Base-by-base conservation (phyloP, 305 asterid genomes). In the Solanum hybrid region DNA sequence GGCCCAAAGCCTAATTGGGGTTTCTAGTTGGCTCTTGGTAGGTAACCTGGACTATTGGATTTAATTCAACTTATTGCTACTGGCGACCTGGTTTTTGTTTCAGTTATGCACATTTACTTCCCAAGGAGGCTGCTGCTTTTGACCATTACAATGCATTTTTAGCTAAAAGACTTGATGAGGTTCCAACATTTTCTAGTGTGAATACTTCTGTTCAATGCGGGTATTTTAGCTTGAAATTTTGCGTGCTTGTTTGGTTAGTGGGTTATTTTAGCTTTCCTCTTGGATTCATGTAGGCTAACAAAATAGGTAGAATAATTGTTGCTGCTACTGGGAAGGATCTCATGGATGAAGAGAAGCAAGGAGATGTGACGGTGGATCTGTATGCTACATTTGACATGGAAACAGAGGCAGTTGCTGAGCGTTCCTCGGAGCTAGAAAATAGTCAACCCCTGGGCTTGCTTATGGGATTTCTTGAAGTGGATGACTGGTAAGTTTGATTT, bases 311-410 rank as follows among this genome's bases (percentile, higher is more conserved):
- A 93, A 96, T 97, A 89, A 97, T 96, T 94, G 98, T 97, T 91
- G 99, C 99, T 93, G 99, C 99, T 89, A 97, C 97, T 88, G 99
- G 99, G 73, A 97, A 97, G 94, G 99, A 97, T 94, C 99, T 97
- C 91, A 97, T 97, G 99, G 99, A 97, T 90, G 99, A 96, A 35
- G 99, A 97, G 90, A 96, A 97, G 93, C 98, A 91, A 94, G 98
- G 99, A 89, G 99, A 97, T 89, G 98, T 97, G 79, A 95, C 98
- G 12, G 99, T 97, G 76, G 99, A 96, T 92, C 98, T 97, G 87
- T 97, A 94, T 94, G 88, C 98, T 92, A 96, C 99, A 88, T 91
- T 96, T 74, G 99, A 97, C 92, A 88, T 95, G 95, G 98, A 96
- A 92, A 92, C 92, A 28, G 88, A 88, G 89, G 98, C 98, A 91